Conservation (phyloP, 139 green algal species). For the Asterochloris sp. region DNA sequence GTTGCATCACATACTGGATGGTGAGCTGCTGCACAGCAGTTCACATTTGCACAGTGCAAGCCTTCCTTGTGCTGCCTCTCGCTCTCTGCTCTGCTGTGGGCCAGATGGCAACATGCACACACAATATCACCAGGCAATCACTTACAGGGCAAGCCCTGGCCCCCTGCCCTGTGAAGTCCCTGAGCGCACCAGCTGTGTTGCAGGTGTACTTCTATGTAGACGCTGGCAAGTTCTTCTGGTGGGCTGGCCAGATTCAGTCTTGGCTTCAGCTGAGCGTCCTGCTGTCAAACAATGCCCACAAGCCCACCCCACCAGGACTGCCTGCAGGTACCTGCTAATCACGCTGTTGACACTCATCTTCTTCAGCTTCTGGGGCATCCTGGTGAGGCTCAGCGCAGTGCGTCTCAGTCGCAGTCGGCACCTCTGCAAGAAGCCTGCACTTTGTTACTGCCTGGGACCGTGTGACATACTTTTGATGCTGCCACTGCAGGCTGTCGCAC, state of each 20-base stretch:
- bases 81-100: neutral
- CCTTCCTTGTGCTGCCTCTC: neutral
- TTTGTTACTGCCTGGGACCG: no score
- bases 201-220: neutral
- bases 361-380: conserved; percentile 46
- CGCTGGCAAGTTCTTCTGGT: conserved; percentile 25
- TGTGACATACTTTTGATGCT: no score
- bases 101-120: neutral
- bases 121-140: neutral
- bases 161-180: neutral
- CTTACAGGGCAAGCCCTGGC: neutral
- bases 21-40: conserved; percentile 25
- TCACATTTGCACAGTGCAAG: neutral
- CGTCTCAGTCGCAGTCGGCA: no score
- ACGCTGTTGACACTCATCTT: conserved; percentile 29
- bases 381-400: conserved; percentile 3
- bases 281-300: no score
- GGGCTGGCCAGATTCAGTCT: no score
- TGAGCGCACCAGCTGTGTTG: neutral
- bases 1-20: conserved; percentile 34
- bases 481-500: neutral
- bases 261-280: no score
- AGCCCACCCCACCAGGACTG: no score
- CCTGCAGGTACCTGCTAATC: conserved; percentile 20
- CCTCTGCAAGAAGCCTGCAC: no score